Conservation (phyloP, 345 rosid genomes). For the Psidium guajava region DNA sequence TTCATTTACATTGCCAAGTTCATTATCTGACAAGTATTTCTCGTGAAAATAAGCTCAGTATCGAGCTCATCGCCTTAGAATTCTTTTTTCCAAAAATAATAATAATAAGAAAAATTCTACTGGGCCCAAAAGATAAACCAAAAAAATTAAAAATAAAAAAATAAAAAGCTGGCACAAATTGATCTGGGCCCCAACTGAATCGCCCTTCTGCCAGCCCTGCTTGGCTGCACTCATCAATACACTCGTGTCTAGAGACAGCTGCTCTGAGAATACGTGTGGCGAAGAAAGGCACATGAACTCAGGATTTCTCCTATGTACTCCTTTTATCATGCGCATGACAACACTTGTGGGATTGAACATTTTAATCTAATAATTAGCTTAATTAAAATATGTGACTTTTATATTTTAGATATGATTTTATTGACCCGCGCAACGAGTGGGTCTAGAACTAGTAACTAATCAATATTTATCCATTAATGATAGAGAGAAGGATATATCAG, state of each 20-base stretch:
- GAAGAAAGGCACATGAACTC: neutral
- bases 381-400: too few relatives aligned
- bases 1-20: too few relatives aligned
- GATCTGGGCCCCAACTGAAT: neutral
- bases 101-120: neutral
- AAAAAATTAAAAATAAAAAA: too few relatives aligned
- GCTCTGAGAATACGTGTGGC: neutral
- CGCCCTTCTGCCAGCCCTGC: neutral
- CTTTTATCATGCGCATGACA: too few relatives aligned
- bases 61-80: neutral
- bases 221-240: neutral
- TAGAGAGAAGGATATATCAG: too few relatives aligned
- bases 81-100: neutral
- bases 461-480: too few relatives aligned
- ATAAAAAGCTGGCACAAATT: neutral
- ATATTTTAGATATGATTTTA: too few relatives aligned
- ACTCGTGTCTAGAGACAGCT: neutral
- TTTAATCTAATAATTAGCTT: too few relatives aligned
- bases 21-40: neutral
- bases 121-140: neutral
- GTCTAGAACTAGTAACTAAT: too few relatives aligned
- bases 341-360: too few relatives aligned
- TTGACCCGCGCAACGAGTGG: too few relatives aligned
- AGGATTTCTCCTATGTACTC: too few relatives aligned
- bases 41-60: neutral